Evolutionary conservation across 2,329 filamentous ascomycete species (phyloP), one percentile per base, ranked within the genome.

Genomic region (Pseudogymnoascus sp.): DNA sequence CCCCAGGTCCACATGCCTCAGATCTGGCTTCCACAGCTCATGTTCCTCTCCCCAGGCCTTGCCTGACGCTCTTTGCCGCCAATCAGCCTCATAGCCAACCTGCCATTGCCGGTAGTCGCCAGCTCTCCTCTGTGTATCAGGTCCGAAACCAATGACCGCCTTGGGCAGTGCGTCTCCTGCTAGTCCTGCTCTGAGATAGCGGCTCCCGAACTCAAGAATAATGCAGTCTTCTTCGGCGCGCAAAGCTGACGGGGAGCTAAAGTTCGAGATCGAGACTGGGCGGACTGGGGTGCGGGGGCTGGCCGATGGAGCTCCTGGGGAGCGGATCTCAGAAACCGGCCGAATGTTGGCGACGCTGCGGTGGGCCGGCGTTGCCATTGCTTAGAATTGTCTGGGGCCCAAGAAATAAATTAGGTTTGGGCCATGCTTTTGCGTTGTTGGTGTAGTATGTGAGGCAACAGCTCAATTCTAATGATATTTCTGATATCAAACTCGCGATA

Each of bases 81-180:
- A 81, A 63, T 80, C 78, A 21, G 77, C 74, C 47, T 76, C 75
- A 69, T 82, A 82, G 10, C 78, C 82, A 26, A 80, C 77, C 64
- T 81, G 76, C 87, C 88, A 95, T 65, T 82, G 81, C 68, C 91
- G 80, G 74, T 93, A 93, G 75, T 97, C 93, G 8, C 93, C 95
- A 10, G 84, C 85, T 65, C 93, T 83, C 62, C 90, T 83, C 71
- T 89, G 87, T 71, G 89, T 83, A 67, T 93, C 88, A 0, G 90
- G 91, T 0, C 86, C 85, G 74, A 92, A 93, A 21, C 83, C 80
- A 21, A 93, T 77, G 13, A 82, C 80, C 0, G 81, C 83, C 74
- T 93, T 96, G 68, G 92, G 92, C 2, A 80, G 77, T 47, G 87
- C 83, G 74, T 96, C 93, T 61, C 93, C 93, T 5, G 93, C 90